phyloP scores from a whole-genome alignment of 1,139 yeast genomes.

The Nakaseomyces nivariensis region DNA sequence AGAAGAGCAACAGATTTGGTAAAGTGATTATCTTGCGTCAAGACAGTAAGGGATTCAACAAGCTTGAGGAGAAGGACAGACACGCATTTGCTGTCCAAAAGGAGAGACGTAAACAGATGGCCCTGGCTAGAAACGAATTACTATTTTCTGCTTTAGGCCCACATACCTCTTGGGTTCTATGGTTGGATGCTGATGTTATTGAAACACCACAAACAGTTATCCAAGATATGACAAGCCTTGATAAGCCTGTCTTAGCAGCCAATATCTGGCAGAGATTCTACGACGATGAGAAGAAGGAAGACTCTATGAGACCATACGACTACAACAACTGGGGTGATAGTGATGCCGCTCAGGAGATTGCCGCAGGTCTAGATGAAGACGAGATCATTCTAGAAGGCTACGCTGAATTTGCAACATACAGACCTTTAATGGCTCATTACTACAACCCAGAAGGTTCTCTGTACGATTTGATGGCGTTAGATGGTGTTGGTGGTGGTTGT shows the following conservation, averaged over 20 bases:
- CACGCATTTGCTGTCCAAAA: conserved; percentile 73
- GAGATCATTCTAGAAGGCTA: conserved; percentile 92
- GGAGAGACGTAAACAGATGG: conserved; percentile 83
- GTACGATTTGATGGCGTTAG: conserved; percentile 64
- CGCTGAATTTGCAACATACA: conserved; percentile 81
- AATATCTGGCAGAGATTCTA: conserved; percentile 80
- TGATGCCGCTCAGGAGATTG: conserved; percentile 71
- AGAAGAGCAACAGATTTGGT: conserved; percentile 52
- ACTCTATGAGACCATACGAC: conserved; percentile 80
- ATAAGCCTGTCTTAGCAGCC: conserved; percentile 81
- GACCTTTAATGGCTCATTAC: conserved; percentile 91
- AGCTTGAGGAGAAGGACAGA: conserved; percentile 71
- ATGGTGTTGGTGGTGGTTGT: conserved; percentile 98
- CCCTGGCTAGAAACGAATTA: conserved; percentile 84
- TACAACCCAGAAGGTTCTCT: conserved; percentile 56
- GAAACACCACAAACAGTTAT: conserved; percentile 76
- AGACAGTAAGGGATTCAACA: conserved; percentile 65
- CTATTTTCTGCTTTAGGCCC: conserved; percentile 86
- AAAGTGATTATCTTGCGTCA: conserved; percentile 84
- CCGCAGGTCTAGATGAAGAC: conserved; percentile 63
- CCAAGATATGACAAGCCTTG: conserved; percentile 80
- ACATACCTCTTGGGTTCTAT: conserved; percentile 84
- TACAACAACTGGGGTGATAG: conserved; percentile 95
- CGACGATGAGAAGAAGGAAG: conserved; percentile 46
- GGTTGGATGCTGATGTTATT: conserved; percentile 91